Evolutionary conservation across 106 monocot species (phyloP).

Genomic region (Allium sativum): DNA sequence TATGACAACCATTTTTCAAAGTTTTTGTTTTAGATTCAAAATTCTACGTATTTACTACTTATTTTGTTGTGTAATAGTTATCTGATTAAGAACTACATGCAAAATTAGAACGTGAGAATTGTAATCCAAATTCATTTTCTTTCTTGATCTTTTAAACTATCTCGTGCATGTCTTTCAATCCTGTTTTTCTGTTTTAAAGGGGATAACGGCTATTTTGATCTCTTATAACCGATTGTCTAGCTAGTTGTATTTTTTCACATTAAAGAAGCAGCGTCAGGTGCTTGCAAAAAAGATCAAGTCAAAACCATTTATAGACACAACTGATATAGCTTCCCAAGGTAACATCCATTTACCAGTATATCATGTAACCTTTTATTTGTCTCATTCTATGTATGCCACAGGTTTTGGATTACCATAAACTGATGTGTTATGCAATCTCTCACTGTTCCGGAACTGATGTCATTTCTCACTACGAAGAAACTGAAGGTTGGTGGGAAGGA

Average conservation of each 20-base stretch:
- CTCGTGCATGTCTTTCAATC: not conserved
- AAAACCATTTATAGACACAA: slow-evolving; percentile 19
- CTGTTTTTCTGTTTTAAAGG: no score
- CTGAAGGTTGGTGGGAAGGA: slow-evolving; percentile 79
- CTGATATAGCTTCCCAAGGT: slow-evolving; percentile 37
- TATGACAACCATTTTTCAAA: no score
- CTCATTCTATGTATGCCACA: slow-evolving; percentile 13
- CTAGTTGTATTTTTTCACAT: slow-evolving; percentile 20
- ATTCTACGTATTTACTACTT: no score
- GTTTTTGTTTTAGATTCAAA: no score
- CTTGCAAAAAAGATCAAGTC: slow-evolving; percentile 18
- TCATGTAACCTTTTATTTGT: not conserved
- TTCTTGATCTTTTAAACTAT: slow-evolving; percentile 5
- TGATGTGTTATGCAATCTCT: slow-evolving; percentile 50
- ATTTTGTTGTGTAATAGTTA: no score
- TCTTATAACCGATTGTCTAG: slow-evolving; percentile 6
- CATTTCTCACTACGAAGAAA: slow-evolving; percentile 52
- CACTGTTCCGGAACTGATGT: slow-evolving; percentile 64
- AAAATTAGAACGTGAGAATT: no score
- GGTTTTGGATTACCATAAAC: slow-evolving; percentile 42
- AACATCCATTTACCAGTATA: not conserved
- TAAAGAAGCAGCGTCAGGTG: slow-evolving; percentile 14
- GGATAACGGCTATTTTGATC: no score
- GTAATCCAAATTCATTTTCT: not conserved
- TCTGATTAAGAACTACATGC: no score